Conservation (phyloP, 495 filamentous ascomycete species). For the Penicillium coffeae region DNA sequence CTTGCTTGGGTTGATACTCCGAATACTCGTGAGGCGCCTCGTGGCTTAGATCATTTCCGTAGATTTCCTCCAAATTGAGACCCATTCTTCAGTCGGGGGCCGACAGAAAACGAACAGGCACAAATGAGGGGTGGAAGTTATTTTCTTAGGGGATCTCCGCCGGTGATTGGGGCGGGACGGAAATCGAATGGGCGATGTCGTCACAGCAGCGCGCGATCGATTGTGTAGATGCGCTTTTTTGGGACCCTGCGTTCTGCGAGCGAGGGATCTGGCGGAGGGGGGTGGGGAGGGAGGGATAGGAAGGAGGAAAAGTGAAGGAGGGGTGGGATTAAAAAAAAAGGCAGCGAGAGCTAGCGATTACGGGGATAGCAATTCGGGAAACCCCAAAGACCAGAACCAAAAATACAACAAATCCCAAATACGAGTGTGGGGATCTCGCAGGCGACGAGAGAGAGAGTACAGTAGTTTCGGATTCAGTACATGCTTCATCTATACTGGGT, state of each 20-base stretch:
- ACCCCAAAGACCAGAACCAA: slow-evolving; percentile 2
- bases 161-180: slow-evolving; percentile 14
- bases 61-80: slow-evolving; percentile 61
- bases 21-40: slow-evolving; percentile 62
- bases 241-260: slow-evolving; percentile 26
- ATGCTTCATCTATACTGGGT: no score
- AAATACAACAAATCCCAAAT: no score
- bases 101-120: slow-evolving; percentile 42
- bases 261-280: slow-evolving; percentile 13
- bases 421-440: slow-evolving; percentile 12
- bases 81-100: slow-evolving; percentile 60
- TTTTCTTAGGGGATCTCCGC: slow-evolving; percentile 19
- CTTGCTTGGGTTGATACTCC: slow-evolving; percentile 86
- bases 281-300: slow-evolving; percentile 18
- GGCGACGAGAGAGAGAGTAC: no score
- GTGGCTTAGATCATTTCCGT: slow-evolving; percentile 58
- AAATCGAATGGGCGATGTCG: slow-evolving; percentile 25
- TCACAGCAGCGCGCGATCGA: slow-evolving; percentile 30
- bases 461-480: no score
- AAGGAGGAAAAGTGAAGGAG: slow-evolving; percentile 23
- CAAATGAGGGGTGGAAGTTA: slow-evolving; percentile 8
- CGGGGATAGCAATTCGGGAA: slow-evolving; percentile 24
- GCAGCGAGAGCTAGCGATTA: slow-evolving; percentile 16
- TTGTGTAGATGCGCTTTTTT: slow-evolving; percentile 6
- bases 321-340: slow-evolving; percentile 24